Percentiles rank a stretch among this genome's conserved stretches.
Conservation (phyloP, 169 alveolate species). For the Plasmodium chabaudi region DNA sequence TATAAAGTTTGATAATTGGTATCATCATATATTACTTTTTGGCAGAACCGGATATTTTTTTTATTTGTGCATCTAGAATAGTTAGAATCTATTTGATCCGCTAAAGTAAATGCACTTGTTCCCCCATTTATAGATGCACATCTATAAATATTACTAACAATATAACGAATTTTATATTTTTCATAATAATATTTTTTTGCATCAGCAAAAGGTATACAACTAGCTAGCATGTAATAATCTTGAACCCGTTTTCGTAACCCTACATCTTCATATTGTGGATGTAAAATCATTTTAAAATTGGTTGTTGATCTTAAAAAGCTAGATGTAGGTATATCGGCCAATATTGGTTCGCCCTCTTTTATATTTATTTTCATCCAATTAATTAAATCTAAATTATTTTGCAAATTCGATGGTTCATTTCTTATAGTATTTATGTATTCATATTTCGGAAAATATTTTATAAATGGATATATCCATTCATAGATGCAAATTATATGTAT, state of each 20-base stretch:
- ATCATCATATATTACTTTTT: conserved; percentile 33
- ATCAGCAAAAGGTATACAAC: conserved; percentile 53
- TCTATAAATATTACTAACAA: conserved; percentile 40
- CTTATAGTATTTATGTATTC: conserved; percentile 22
- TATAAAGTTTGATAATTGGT: conserved; percentile 34
- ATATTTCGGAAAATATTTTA: conserved; percentile 55
- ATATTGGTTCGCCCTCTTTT: conserved; percentile 36
- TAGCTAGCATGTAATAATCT: conserved; percentile 52
- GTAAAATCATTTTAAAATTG: conserved; percentile 39
- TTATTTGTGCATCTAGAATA: conserved; percentile 53
- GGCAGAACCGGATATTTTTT: conserved; percentile 39
- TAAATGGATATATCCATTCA: conserved; percentile 27
- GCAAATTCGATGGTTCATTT: conserved; percentile 12
- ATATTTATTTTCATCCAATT: conserved; percentile 38
- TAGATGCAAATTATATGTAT: conserved; percentile 22
- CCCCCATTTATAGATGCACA: conserved; percentile 21
- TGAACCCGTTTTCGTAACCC: conserved; percentile 47
- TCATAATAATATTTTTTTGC: conserved; percentile 54
- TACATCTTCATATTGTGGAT: conserved; percentile 71
- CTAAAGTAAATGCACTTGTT: conserved; percentile 7
- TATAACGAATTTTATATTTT: conserved; percentile 45
- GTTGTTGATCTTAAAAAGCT: conserved; percentile 65
- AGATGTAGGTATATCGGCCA: conserved; percentile 68
- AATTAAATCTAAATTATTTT: conserved; percentile 32
- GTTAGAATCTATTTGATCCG: conserved; percentile 51